Evolutionary conservation across 2,329 filamentous ascomycete genomes (phyloP).

Genomic region (Pseudohalonectria lignicola): DNA sequence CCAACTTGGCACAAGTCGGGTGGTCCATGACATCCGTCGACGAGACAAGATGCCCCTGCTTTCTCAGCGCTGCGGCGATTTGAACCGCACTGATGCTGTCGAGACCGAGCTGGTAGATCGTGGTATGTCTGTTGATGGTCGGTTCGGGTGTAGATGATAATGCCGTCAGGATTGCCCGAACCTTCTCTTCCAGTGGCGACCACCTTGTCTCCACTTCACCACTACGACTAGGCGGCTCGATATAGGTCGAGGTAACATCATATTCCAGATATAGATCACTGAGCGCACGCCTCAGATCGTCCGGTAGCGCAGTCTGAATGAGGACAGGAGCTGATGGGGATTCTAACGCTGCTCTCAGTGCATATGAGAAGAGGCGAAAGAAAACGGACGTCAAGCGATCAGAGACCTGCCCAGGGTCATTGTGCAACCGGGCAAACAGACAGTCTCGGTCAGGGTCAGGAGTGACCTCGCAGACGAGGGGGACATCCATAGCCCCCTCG

Average conservation of each 20-base stretch:
- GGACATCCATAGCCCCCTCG: constrained; percentile 58
- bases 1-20: constrained; percentile 31
- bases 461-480: constrained; percentile 65
- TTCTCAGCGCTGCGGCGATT: constrained; percentile 57
- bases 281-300: constrained; percentile 5
- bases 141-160: constrained; percentile 41
- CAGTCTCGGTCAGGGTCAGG: constrained; percentile 41
- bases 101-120: constrained; percentile 79
- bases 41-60: constrained; percentile 43
- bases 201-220: constrained; percentile 24
- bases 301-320: constrained; percentile 8
- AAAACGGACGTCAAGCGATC: constrained; percentile 4
- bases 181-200: constrained; percentile 33
- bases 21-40: constrained; percentile 66
- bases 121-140: constrained; percentile 48
- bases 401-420: constrained; percentile 26
- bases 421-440: constrained; percentile 52
- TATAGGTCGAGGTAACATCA: no score
- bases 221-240: background rate
- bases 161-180: constrained; percentile 45
- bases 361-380: constrained; percentile 14
- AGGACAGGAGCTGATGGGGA: constrained; percentile 18
- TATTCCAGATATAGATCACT: background rate
- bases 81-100: constrained; percentile 86
- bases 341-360: constrained; percentile 14